Conservation (phyloP, 352 stramenopile genomes). For the Globisporangium barbulae region DNA sequence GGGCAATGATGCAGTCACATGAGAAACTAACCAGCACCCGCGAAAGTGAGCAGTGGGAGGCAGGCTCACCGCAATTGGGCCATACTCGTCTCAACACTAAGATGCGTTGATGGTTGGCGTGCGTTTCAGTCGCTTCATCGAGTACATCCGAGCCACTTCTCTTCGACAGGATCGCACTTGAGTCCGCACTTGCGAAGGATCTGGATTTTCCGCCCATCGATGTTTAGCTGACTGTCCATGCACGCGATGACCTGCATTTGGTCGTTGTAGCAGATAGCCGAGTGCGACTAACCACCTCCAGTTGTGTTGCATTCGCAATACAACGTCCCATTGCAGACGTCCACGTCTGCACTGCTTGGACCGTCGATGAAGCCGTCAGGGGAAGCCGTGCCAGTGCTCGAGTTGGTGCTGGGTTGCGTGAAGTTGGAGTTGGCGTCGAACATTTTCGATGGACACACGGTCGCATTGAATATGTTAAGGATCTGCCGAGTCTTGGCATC, state of each 20-base stretch:
- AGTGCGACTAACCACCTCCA: not conserved
- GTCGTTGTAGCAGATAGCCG: constrained; percentile 31
- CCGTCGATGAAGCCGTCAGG: not conserved
- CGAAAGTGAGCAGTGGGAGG: too few relatives aligned
- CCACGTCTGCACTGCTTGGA: not conserved
- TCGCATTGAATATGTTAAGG: not conserved
- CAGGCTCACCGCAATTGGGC: too few relatives aligned
- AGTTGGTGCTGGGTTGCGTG: not conserved
- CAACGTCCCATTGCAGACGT: constrained; percentile 12
- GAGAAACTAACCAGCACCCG: too few relatives aligned
- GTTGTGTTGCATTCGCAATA: constrained; percentile 15
- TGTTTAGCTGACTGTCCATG: constrained; percentile 4
- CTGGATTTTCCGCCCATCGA: constrained; percentile 7
- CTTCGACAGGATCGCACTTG: constrained; percentile 19
- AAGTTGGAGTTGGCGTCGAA: not conserved
- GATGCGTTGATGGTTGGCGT: too few relatives aligned
- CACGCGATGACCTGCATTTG: constrained; percentile 21
- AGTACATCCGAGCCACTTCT: constrained; percentile 27
- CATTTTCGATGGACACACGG: not conserved
- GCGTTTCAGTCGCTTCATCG: not conserved
- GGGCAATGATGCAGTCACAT: too few relatives aligned
- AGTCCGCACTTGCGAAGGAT: constrained; percentile 16
- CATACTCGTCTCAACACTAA: too few relatives aligned
- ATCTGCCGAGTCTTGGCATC: not conserved
- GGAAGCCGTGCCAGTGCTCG: not conserved